Base-by-base conservation (phyloP, 805 yeast species). In the Kuraishia floccosa region DNA sequence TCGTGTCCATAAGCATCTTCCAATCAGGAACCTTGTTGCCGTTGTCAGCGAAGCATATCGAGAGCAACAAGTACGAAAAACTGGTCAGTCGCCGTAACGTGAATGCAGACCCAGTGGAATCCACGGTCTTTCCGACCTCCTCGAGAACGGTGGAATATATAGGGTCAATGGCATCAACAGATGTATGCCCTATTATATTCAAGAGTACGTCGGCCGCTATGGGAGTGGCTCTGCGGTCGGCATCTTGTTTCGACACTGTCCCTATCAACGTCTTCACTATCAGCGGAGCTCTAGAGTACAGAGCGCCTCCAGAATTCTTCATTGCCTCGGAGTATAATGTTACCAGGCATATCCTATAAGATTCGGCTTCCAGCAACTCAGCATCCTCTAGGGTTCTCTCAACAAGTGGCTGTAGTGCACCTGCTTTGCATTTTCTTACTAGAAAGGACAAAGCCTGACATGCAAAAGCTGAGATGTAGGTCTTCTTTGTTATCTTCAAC, bases 371-470 rank as follows among this genome's bases (percentile, higher is more conserved):
- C 2, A 37, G 21, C 13, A 46, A 32, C 16, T 58, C 53, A 3
- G 50, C 49, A 11, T 50, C 40, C 2, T 45, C 46, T 16, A 69
- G 39, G 3, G 58, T 56, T 32, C 47, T 54, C 2, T 55, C 44
- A 6, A 81, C 57, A 27, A 82, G 67, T 0, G 40, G 34, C 1
- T 48, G 43, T 29, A 86, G 54, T 5, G 67, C 55, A 1, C 63
- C 63, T 0, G 60, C 49, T 16, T 63, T 61, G 38, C 82, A 64
- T 50, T 83, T 83, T 47, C 91, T 72, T 7, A 89, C 59, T 34
- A 89, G 58, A 43, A 81, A 91, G 0, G 96, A 82, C 28, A 89
- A 52, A 0, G 96, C 91, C 52, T 89, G 96, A 0, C 96, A 86
- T 14, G 94, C 76, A 44, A 89, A 91, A 38, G 93, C 65, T 1